Evolutionary conservation across 106 monocot genomes (phyloP).

Genomic region (Cymbidium sinense): DNA sequence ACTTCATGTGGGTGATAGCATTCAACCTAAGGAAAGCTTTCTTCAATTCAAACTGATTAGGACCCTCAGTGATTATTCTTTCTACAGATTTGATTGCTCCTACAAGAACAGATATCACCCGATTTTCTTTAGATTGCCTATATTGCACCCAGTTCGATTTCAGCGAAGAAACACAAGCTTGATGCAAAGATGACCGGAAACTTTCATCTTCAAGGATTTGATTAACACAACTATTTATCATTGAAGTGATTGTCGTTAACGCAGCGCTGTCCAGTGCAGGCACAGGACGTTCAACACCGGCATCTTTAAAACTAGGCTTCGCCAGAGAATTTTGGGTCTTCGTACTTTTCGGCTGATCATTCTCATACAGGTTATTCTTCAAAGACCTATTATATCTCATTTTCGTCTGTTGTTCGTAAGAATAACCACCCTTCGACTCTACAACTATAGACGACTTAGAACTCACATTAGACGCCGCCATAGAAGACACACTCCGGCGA

Average conservation of each 20-base stretch:
- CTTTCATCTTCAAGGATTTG: slow-evolving; percentile 30
- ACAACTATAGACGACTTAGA: no score
- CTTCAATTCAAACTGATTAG: slow-evolving; percentile 22
- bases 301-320: slow-evolving; percentile 6
- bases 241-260: slow-evolving; percentile 27
- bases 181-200: slow-evolving; percentile 29
- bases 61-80: slow-evolving; percentile 4
- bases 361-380: slow-evolving; percentile 7
- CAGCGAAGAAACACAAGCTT: slow-evolving; percentile 29
- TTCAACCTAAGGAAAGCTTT: slow-evolving; percentile 32
- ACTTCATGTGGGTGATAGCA: slow-evolving; percentile 22
- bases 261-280: slow-evolving; percentile 29
- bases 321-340: neutral
- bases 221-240: slow-evolving; percentile 25
- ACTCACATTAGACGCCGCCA: neutral
- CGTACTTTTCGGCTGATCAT: slow-evolving; percentile 5
- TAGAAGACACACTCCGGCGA: neutral
- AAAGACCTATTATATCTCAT: slow-evolving; percentile 1
- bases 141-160: neutral
- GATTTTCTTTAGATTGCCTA: slow-evolving; percentile 5
- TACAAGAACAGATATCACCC: slow-evolving; percentile 26
- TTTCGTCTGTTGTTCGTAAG: neutral
- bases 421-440: neutral
- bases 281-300: neutral
- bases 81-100: slow-evolving; percentile 29